A percentile compares a stretch with the other conserved stretches of the same genome.
Conservation (phyloP, 371 early-diverging fungal species). For the Phascolomyces articulosus region DNA sequence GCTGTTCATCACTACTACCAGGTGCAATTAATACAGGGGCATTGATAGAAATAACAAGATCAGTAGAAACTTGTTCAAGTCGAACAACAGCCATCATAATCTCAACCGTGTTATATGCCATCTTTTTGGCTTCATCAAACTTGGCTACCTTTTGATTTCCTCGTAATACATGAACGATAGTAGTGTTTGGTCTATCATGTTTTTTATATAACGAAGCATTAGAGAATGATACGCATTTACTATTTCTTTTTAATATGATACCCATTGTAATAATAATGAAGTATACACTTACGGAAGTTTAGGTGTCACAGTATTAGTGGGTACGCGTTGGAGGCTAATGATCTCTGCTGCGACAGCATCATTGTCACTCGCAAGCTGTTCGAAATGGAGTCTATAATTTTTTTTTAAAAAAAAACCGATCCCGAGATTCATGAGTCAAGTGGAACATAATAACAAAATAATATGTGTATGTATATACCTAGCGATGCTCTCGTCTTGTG, state of each 20-base stretch:
- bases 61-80: slow-evolving; percentile 64
- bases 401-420: no score
- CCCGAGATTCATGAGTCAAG: no score
- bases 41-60: slow-evolving; percentile 77
- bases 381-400: slow-evolving; percentile 72
- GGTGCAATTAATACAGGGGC: slow-evolving; percentile 55
- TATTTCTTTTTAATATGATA: no score
- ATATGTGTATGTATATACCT: no score
- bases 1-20: slow-evolving; percentile 35
- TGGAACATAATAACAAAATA: no score
- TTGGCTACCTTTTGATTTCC: slow-evolving; percentile 75
- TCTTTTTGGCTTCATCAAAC: slow-evolving; percentile 60
- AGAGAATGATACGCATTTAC: no score
- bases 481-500: slow-evolving; percentile 53
- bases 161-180: slow-evolving; percentile 35
- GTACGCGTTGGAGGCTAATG: slow-evolving; percentile 29
- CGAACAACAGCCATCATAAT: slow-evolving; percentile 73
- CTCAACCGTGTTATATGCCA: slow-evolving; percentile 63
- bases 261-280: no score
- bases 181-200: slow-evolving; percentile 14
- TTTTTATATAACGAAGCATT: no score
- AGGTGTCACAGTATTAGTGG: slow-evolving; percentile 37
- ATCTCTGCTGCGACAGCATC: slow-evolving; percentile 52
- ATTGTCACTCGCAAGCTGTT: slow-evolving; percentile 80
- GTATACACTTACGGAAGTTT: slow-evolving; percentile 53